Conservation (phyloP, 2,329 filamentous ascomycete genomes). For the Colletotrichum sp. region DNA sequence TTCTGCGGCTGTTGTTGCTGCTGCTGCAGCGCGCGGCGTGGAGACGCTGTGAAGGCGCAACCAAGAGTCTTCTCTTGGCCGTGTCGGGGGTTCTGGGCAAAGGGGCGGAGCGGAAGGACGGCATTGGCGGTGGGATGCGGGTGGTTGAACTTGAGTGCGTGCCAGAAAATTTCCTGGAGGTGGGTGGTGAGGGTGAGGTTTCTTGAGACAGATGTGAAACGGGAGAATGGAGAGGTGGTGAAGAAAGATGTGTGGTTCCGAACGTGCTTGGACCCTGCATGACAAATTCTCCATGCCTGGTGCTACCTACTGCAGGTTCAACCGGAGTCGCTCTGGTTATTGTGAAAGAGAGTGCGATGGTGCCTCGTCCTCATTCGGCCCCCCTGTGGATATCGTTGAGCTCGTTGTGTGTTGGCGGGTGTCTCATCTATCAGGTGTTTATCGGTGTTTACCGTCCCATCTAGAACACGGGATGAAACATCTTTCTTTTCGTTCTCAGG, state of each 20-base stretch:
- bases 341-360: neutral
- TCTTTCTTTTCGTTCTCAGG: neutral
- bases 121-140: neutral
- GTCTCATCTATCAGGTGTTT: constrained; percentile 16
- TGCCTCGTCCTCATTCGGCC: neutral
- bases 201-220: constrained; percentile 23
- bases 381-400: neutral
- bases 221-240: neutral
- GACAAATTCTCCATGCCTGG: constrained; percentile 13
- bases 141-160: neutral
- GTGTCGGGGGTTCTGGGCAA: neutral
- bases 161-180: neutral
- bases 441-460: constrained; percentile 16
- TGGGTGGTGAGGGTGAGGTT: neutral
- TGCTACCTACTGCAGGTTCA: neutral
- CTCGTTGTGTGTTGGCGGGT: neutral
- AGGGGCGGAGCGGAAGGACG: neutral
- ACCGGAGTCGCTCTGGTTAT: neutral
- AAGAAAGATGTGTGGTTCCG: neutral
- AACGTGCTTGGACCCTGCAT: constrained; percentile 13
- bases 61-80: neutral
- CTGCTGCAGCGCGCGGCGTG: neutral
- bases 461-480: constrained; percentile 19
- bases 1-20: neutral
- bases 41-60: neutral